Evolutionary conservation across 352 stramenopile genomes (phyloP), one percentile per base, ranked within the genome.

Genomic region (Phytophthora sp.): DNA sequence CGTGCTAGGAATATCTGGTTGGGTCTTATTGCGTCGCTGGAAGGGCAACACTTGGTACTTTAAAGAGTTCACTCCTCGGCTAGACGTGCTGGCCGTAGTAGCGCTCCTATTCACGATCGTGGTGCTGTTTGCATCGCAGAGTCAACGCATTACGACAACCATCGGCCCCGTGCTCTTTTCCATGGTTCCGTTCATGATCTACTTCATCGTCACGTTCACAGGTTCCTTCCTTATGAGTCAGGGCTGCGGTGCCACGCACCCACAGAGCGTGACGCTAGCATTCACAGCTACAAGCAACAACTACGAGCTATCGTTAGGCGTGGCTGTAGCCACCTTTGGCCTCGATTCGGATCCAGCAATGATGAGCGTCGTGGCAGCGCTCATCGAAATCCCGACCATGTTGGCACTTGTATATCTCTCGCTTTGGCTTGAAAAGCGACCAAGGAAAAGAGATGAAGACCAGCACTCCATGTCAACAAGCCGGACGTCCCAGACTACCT

Each of bases 241-340:
- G 30, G 32, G 15, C 17, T 53, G 65, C 23, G 77, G 74, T 12
- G 75, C 66, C n/a, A 74, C 57, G 4, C 87, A 88, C 64, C 26
- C 61, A 8, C 80, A 85, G 58, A 69, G 72, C 43, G 64, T 72
- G 11, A 76, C 76, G 24, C 69, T 89, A 7, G 74, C 80, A 21
- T 90, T 95, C 60, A 93, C 88, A 28, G 82, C 82, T n/a, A 87
- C 79, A n/a, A 92, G 82, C 66, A 95, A 93, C 79, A 93, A 93
- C 66, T 95, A 91, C 62, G 86, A 93, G 56, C 59, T 94, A 38
- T 87, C 82, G 26, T 66, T 91, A 24, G 86, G 80, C 5, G 73
- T 92, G 30, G 79, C 84, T 2, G 80, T 92, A 4, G 72, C 74
- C 9, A 79, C 84, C 17, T 95, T 91, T 17, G 86, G 86, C 0